Evolutionary conservation across 2,329 filamentous ascomycete genomes (phyloP).

Genomic region (Colletotrichum spinosum): DNA sequence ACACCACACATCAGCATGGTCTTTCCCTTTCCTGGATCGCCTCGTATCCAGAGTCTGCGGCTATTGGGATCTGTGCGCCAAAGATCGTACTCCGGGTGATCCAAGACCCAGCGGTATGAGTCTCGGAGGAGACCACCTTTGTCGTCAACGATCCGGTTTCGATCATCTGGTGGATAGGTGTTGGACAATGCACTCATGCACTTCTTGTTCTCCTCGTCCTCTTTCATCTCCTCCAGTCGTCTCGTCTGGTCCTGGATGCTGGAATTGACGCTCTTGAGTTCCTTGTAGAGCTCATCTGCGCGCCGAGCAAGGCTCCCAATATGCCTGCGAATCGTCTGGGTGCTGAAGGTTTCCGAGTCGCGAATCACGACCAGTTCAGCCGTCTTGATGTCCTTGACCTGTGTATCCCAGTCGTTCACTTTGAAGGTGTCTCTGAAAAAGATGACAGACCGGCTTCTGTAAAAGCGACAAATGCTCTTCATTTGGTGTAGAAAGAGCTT

Average conservation of each 20-base stretch:
- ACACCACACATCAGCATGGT: constrained; percentile 56
- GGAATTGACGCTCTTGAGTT: too few species aligned
- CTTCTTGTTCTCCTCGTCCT: too few species aligned
- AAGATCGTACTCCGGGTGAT: constrained; percentile 39
- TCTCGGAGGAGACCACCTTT: constrained; percentile 49
- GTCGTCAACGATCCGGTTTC: too few species aligned
- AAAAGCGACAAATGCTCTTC: neutral
- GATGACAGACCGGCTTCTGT: neutral
- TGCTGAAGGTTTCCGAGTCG: neutral
- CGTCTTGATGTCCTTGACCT: neutral
- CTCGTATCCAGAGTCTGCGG: constrained; percentile 51
- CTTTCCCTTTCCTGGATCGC: constrained; percentile 56
- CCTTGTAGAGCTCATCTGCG: too few species aligned
- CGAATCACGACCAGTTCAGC: neutral
- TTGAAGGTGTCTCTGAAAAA: neutral
- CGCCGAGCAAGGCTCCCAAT: too few species aligned
- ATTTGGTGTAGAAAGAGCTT: neutral
- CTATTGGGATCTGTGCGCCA: constrained; percentile 41
- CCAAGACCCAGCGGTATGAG: constrained; percentile 51
- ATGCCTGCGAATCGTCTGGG: neutral
- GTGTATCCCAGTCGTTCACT: neutral
- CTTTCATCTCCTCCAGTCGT: too few species aligned
- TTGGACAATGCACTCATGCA: too few species aligned
- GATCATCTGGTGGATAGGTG: too few species aligned
- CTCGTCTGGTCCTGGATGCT: too few species aligned